These are phyloP conservation scores for Entonaema liquescens DNA, from an alignment of 495 filamentous ascomycete genomes.

Conservation along the genomic window DNA sequence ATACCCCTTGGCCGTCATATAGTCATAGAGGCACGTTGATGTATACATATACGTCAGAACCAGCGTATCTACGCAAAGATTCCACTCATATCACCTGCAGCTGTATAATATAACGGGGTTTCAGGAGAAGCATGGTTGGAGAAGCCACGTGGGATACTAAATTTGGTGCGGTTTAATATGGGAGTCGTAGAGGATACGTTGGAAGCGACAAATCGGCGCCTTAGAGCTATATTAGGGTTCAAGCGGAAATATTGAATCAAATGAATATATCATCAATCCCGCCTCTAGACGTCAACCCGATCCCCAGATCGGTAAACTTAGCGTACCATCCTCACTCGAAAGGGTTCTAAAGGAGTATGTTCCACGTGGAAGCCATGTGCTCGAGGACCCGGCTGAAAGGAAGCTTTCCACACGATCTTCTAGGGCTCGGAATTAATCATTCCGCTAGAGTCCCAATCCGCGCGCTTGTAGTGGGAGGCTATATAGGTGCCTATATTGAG, in stretches of 20 bases:
- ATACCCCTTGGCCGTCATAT: background rate
- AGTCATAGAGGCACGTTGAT: background rate
- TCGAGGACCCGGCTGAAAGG: slow-evolving; percentile 31
- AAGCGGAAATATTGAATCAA: slow-evolving; percentile 14
- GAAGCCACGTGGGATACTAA: slow-evolving; percentile 34
- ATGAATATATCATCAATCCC: slow-evolving; percentile 17
- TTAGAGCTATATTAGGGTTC: slow-evolving; percentile 3
- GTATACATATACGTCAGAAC: slow-evolving; percentile 14
- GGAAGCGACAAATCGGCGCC: background rate
- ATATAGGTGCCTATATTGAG: slow-evolving; percentile 14
- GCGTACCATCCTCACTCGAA: background rate
- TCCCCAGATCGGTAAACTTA: slow-evolving; percentile 6
- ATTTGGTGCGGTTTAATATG: slow-evolving; percentile 27
- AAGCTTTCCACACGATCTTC: slow-evolving; percentile 15
- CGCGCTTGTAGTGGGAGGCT: background rate
- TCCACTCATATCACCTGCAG: slow-evolving; percentile 12
- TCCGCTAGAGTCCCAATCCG: slow-evolving; percentile 20
- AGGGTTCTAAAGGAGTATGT: slow-evolving; percentile 20
- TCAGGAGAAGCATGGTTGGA: slow-evolving; percentile 2
- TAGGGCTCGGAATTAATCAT: slow-evolving; percentile 24
- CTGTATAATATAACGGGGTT: slow-evolving; percentile 3
- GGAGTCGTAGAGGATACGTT: slow-evolving; percentile 4
- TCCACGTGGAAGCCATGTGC: slow-evolving; percentile 40
- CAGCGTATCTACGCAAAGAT: background rate
- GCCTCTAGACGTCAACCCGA: slow-evolving; percentile 7